phyloP scores from a whole-genome alignment of 2,329 filamentous ascomycete species.

The Fusarium humuli region DNA sequence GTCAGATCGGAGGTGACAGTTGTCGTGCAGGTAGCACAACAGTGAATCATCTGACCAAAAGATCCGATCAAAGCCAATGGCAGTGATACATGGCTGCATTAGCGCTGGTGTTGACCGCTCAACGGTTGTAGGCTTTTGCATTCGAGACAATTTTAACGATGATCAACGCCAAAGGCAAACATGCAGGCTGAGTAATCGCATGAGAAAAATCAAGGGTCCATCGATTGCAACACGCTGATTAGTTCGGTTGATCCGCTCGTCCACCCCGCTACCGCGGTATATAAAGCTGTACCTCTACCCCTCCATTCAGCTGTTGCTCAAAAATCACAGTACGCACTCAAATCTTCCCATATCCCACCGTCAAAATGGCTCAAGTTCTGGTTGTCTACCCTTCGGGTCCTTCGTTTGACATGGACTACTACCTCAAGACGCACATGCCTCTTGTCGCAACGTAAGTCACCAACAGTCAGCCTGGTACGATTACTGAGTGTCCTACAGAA shows the following conservation, averaged over 20 bases:
- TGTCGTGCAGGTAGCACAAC: background rate
- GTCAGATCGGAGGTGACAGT: background rate
- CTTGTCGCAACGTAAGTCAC: slow-evolving; percentile 39
- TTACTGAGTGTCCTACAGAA: slow-evolving; percentile 12
- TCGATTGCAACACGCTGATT: slow-evolving; percentile 10
- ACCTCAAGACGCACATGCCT: slow-evolving; percentile 46
- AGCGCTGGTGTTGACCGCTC: background rate
- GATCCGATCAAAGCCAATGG: background rate
- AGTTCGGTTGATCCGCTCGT: slow-evolving; percentile 24
- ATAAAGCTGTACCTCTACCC: slow-evolving; percentile 17
- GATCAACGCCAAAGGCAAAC: background rate
- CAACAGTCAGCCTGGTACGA: background rate
- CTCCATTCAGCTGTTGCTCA: slow-evolving; percentile 11
- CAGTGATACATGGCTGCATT: background rate
- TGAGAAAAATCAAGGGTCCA: background rate
- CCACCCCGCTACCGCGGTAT: slow-evolving; percentile 4
- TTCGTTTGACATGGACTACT: slow-evolving; percentile 45
- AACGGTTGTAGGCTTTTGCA: background rate
- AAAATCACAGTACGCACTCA: background rate
- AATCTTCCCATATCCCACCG: background rate
- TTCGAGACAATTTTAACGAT: background rate
- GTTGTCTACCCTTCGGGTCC: slow-evolving; percentile 46
- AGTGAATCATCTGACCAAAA: background rate
- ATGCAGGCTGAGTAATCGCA: slow-evolving; percentile 10
- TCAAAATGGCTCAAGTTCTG: slow-evolving; percentile 42